Percentiles rank a stretch among this genome's conserved stretches.
Conservation (phyloP, 164 flowering plant genomes). For the Kingdonia uniflora region DNA sequence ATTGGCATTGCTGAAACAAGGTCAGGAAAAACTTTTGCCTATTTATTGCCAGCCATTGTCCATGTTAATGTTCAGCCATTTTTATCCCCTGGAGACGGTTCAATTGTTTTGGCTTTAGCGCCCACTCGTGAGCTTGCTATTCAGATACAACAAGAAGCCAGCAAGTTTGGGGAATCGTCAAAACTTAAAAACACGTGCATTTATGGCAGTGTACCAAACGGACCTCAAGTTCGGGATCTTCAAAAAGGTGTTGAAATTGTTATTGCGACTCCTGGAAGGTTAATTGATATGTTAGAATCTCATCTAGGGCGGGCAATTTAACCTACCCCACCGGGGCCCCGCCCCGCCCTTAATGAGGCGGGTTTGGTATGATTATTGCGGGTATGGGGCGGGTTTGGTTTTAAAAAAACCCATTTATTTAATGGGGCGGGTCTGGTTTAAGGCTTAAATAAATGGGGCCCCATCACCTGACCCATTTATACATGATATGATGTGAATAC, state of each 20-base stretch:
- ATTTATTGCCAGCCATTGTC: slow-evolving; percentile 93
- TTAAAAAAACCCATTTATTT: too few species aligned
- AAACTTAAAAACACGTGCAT: slow-evolving; percentile 86
- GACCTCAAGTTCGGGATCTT: slow-evolving; percentile 99
- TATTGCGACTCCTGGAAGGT: slow-evolving; percentile 98
- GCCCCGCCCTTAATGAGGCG: too few species aligned
- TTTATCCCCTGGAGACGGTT: slow-evolving; percentile 89
- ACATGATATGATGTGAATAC: too few species aligned
- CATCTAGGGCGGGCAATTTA: too few species aligned
- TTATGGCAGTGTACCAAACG: slow-evolving; percentile 99
- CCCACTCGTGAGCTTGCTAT: slow-evolving; percentile 99
- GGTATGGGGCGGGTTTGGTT: too few species aligned
- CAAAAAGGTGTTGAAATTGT: slow-evolving; percentile 98
- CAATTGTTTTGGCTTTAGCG: slow-evolving; percentile 88
- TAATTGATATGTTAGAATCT: slow-evolving; percentile 98
- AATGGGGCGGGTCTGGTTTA: too few species aligned
- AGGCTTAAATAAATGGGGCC: too few species aligned
- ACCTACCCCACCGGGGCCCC: too few species aligned
- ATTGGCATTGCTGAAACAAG: slow-evolving; percentile 99
- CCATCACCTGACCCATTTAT: too few species aligned
- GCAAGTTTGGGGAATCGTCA: slow-evolving; percentile 98
- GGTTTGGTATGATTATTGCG: too few species aligned
- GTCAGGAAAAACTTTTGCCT: slow-evolving; percentile 94
- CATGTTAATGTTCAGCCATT: slow-evolving; percentile 99
- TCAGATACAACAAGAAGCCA: slow-evolving; percentile 95